Conservation (phyloP, 345 rosid genomes). For the Syzygium grande region DNA sequence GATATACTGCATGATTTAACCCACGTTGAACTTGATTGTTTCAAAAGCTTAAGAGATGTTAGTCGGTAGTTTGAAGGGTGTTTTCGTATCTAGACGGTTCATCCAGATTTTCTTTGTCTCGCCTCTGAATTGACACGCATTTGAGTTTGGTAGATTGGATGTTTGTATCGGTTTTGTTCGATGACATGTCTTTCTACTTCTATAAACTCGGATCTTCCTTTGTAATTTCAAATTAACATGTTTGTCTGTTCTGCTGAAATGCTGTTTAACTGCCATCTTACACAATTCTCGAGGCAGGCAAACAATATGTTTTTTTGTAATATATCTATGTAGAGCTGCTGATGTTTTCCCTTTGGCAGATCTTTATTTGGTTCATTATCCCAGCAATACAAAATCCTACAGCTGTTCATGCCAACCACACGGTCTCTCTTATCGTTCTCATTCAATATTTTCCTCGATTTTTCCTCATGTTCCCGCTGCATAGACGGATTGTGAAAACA, state of each 20-base stretch:
- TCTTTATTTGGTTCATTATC: slow-evolving; percentile 70
- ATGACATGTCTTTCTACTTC: neutral
- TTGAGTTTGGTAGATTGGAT: neutral
- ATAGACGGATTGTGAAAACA: slow-evolving; percentile 66
- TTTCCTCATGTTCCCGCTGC: slow-evolving; percentile 59
- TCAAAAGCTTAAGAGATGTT: neutral
- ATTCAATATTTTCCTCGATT: slow-evolving; percentile 76
- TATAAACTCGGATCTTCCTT: neutral
- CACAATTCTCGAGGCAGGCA: neutral
- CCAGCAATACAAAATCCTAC: slow-evolving; percentile 37
- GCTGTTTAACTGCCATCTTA: neutral
- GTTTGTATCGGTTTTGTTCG: neutral
- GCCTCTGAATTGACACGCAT: neutral
- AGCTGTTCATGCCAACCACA: slow-evolving; percentile 53
- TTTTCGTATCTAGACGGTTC: neutral
- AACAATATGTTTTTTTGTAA: neutral
- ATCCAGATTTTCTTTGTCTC: neutral
- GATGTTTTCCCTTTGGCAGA: slow-evolving; percentile 23
- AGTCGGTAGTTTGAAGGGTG: neutral
- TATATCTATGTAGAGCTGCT: neutral
- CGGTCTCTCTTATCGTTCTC: slow-evolving; percentile 64
- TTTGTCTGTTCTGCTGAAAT: neutral
- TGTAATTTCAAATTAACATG: neutral
- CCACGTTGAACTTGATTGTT: neutral
- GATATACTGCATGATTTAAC: neutral